A percentile compares a stretch with the other conserved stretches of the same genome.
These are phyloP conservation scores for Sarcodon aspratus DNA, from an alignment of 768 basidiomycete species.

Conservation along the genomic window DNA sequence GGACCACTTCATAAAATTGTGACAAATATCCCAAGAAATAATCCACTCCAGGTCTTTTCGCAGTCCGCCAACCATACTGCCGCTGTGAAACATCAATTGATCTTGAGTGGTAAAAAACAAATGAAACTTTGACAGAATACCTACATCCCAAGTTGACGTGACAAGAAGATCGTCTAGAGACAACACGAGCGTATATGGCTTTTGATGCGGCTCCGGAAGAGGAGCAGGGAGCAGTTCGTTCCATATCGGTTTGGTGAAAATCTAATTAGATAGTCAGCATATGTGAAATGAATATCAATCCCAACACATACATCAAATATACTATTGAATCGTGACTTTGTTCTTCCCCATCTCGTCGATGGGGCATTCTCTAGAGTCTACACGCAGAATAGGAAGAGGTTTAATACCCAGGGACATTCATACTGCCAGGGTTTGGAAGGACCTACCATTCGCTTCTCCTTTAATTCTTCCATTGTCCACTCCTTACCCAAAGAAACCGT, in stretches of 20 bases:
- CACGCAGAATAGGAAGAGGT: not conserved
- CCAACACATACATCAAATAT: conserved; percentile 51
- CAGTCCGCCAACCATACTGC: conserved; percentile 92
- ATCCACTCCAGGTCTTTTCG: conserved; percentile 94
- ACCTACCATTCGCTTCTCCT: conserved; percentile 49
- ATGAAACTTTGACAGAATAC: conserved; percentile 20
- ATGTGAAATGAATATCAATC: not conserved
- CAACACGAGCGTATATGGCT: conserved; percentile 86
- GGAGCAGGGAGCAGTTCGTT: conserved; percentile 84
- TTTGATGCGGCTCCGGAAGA: conserved; percentile 68
- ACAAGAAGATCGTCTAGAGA: conserved; percentile 89
- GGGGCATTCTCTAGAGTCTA: conserved; percentile 52
- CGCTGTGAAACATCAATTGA: conserved; percentile 34
- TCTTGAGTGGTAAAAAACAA: not conserved
- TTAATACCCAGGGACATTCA: not conserved
- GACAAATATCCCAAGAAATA: conserved; percentile 97
- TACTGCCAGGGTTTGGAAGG: conserved; percentile 1
- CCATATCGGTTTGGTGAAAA: conserved; percentile 92
- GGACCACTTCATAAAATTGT: conserved; percentile 95
- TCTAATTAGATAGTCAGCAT: conserved; percentile 28
- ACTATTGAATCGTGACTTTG: conserved; percentile 46
- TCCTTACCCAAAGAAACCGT: conserved; percentile 64
- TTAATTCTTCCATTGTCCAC: conserved; percentile 67
- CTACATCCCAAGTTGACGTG: conserved; percentile 90
- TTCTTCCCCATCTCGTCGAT: conserved; percentile 53